phyloP scores from a whole-genome alignment of 23 red algal species.

The Gracilaria gracilis region DNA sequence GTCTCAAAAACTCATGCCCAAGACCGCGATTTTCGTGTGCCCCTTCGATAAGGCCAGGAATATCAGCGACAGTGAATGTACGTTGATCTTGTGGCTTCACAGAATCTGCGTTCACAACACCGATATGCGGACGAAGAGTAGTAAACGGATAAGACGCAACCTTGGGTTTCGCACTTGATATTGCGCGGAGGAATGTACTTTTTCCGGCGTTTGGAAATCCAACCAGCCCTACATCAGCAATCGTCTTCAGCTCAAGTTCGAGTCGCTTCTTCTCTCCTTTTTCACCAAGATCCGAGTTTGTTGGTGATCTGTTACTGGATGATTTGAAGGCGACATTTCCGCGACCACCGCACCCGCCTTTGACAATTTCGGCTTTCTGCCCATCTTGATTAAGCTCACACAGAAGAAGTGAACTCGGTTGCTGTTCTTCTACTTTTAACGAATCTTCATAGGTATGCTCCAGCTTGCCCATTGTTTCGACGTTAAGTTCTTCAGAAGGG shows the following conservation, averaged over 20 bases:
- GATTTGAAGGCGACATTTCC: constrained; percentile 73
- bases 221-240: constrained; percentile 94
- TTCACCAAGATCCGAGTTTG: constrained; percentile 35
- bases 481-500: background rate
- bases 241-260: constrained; percentile 86
- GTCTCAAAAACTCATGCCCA: constrained; percentile 87
- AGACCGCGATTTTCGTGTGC: constrained; percentile 82
- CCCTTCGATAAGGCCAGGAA: constrained; percentile 87
- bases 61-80: constrained; percentile 82
- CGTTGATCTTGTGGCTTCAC: constrained; percentile 27
- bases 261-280: constrained; percentile 50
- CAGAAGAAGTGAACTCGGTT: constrained; percentile 8
- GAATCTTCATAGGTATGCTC: constrained; percentile 12
- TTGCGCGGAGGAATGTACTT: constrained; percentile 76
- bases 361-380: constrained; percentile 51
- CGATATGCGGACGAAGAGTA: constrained; percentile 82
- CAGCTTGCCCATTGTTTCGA: background rate
- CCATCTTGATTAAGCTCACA: constrained; percentile 58
- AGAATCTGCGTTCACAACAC: constrained; percentile 62
- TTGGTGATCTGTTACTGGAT: constrained; percentile 38
- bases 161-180: constrained; percentile 77
- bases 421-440: background rate
- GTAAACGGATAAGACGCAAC: constrained; percentile 94
- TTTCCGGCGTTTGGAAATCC: constrained; percentile 95
- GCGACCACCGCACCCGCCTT: constrained; percentile 75